phyloP scores from a whole-genome alignment of 495 filamentous ascomycete genomes.

The Durotheca rogersii region DNA sequence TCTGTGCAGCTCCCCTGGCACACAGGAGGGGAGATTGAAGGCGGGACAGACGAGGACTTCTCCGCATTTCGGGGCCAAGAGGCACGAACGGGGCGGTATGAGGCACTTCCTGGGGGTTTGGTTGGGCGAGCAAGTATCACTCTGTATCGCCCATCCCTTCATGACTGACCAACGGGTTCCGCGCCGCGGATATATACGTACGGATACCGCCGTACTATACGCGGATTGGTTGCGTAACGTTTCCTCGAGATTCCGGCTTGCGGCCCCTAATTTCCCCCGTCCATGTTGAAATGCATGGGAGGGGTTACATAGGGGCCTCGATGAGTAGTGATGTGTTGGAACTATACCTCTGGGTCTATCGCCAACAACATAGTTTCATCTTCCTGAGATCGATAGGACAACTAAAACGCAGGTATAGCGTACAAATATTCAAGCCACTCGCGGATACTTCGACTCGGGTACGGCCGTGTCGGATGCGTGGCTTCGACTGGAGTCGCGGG shows the following conservation, averaged over 20 bases:
- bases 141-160: no score
- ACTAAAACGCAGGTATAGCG: no score
- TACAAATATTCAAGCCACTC: no score
- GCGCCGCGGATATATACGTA: conserved; percentile 20
- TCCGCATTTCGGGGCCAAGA: conserved; percentile 22
- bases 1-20: background rate
- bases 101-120: no score
- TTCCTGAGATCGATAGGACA: no score
- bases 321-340: background rate
- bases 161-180: no score
- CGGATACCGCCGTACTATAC: background rate
- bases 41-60: background rate
- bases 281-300: background rate
- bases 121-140: no score
- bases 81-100: conserved; percentile 10
- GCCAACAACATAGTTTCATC: no score
- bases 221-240: background rate
- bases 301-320: no score
- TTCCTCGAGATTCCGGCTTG: background rate
- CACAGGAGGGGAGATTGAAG: background rate
- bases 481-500: no score
- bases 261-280: conserved; percentile 6
- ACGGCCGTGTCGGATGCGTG: no score
- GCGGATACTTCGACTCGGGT: no score
- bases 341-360: background rate